Percentiles rank a stretch among this genome's conserved stretches.
phyloP scores from a whole-genome alignment of 345 rosid species.

The Gossypium rotundifolium region DNA sequence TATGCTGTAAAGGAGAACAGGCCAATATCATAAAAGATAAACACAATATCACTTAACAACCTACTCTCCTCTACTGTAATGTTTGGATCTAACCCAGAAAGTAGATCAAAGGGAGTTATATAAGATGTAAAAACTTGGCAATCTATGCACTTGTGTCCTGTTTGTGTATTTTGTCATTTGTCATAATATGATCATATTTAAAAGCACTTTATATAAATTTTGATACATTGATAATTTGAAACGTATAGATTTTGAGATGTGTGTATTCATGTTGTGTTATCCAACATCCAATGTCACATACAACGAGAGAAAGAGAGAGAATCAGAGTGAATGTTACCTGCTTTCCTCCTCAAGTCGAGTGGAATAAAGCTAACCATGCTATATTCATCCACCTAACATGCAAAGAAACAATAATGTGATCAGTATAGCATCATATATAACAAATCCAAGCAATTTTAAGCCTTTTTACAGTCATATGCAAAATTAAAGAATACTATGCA shows the following conservation, averaged over 20 bases:
- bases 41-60: background rate
- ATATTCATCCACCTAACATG: slow-evolving; percentile 64
- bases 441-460: background rate
- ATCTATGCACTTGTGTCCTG: background rate
- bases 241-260: no score
- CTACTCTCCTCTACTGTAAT: background rate
- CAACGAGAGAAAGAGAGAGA: background rate
- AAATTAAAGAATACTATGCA: background rate
- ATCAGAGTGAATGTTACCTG: slow-evolving; percentile 37
- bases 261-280: background rate
- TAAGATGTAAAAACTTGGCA: background rate
- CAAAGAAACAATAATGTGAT: background rate
- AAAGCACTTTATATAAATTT: no score
- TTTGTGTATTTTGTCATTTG: background rate
- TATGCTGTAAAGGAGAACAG: slow-evolving; percentile 40
- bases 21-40: background rate
- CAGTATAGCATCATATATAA: background rate
- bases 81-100: background rate
- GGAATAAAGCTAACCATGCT: slow-evolving; percentile 90
- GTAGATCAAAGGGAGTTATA: background rate
- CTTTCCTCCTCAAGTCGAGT: slow-evolving; percentile 64
- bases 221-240: no score
- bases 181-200: no score
- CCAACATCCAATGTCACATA: background rate
- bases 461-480: background rate